These are phyloP conservation scores for Byssoonygena ceratinophila DNA, from an alignment of 2,329 filamentous ascomycete species.

Conservation along the genomic window DNA sequence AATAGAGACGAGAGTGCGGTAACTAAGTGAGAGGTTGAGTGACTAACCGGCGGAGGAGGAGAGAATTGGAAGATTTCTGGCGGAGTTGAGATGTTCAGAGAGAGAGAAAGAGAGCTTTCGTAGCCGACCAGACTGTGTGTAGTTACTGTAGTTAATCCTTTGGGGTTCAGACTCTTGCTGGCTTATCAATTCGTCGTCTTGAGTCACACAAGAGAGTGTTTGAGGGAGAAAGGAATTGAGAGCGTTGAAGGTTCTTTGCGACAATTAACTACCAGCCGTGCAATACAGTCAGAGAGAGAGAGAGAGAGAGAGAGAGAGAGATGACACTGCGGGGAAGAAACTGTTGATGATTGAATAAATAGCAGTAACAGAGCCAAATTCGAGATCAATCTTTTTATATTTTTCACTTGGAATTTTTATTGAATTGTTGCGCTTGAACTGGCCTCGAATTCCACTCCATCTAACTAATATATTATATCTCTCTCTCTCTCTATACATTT, in stretches of 20 bases:
- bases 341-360: no score
- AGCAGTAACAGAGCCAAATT: not conserved
- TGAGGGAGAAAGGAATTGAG: no score
- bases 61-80: not conserved
- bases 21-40: not conserved
- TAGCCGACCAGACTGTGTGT: not conserved
- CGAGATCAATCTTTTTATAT: slow-evolving; percentile 1
- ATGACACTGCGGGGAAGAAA: not conserved
- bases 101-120: not conserved
- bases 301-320: not conserved
- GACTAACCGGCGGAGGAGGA: not conserved
- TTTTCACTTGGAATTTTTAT: not conserved
- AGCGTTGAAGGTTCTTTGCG: no score
- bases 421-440: not conserved
- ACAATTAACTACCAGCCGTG: no score
- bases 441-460: not conserved
- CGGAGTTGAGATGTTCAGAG: slow-evolving; percentile 6
- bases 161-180: no score
- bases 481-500: no score
- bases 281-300: not conserved
- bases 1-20: not conserved
- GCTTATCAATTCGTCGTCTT: no score
- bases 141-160: no score
- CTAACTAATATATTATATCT: no score
- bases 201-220: no score